A percentile compares a stretch with the other conserved stretches of the same genome.
These are phyloP conservation scores for Prunus yedoensis DNA, from an alignment of 331 rosid genomes.

Conservation along the genomic window DNA sequence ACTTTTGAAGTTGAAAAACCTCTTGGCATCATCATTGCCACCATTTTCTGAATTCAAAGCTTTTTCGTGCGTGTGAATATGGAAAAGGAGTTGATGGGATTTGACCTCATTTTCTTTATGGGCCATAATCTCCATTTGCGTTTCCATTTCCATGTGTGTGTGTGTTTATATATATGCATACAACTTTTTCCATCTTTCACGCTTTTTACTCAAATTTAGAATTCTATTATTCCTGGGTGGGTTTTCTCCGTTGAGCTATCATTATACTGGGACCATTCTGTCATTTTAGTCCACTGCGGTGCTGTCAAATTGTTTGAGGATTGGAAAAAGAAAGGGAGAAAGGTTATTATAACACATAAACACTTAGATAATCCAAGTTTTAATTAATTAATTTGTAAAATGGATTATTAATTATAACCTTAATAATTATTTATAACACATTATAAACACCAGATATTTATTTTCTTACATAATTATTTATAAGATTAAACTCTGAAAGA, in stretches of 20 bases:
- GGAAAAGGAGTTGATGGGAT: constrained; percentile 40
- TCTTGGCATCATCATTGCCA: constrained; percentile 26
- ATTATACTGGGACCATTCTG: constrained; percentile 15
- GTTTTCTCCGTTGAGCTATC: constrained; percentile 22
- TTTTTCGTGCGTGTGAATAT: constrained; percentile 25
- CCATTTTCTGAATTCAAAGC: constrained; percentile 33
- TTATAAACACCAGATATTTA: no score
- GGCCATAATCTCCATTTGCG: constrained; percentile 28
- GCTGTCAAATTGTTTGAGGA: background rate
- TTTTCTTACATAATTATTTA: no score
- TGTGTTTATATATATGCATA: background rate
- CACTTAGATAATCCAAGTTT: no score
- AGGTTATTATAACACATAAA: background rate
- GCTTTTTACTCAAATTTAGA: constrained; percentile 23
- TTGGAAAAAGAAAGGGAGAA: background rate
- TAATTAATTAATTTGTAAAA: background rate
- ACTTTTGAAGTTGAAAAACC: constrained; percentile 32
- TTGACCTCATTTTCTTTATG: constrained; percentile 52
- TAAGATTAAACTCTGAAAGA: background rate
- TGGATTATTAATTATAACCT: background rate
- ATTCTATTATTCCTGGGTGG: constrained; percentile 20
- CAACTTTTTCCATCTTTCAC: constrained; percentile 23
- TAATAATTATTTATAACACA: no score
- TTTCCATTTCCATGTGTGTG: background rate
- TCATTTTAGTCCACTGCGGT: background rate